These are phyloP conservation scores for Thermothielavioides terrestris DNA, from an alignment of 495 filamentous ascomycete genomes.

Conservation along the genomic window DNA sequence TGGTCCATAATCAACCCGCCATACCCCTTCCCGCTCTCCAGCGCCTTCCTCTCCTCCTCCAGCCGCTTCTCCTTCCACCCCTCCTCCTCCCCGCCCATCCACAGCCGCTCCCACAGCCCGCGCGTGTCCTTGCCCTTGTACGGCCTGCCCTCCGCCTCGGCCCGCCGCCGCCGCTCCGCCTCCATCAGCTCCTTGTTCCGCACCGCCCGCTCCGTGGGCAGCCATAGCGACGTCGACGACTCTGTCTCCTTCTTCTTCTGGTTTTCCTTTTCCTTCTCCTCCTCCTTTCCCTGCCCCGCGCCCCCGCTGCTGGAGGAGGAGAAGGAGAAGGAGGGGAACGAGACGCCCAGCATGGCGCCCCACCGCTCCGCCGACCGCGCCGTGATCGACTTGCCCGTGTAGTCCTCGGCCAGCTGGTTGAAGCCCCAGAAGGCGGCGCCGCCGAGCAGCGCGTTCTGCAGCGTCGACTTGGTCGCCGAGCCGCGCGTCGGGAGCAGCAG, in stretches of 20 bases:
- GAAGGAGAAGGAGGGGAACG: background rate
- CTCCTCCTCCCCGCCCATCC: conserved; percentile 62
- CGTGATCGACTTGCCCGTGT: conserved; percentile 48
- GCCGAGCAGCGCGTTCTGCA: conserved; percentile 54
- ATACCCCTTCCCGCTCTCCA: conserved; percentile 74
- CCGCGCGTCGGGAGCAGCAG: conserved; percentile 72
- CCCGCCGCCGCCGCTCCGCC: conserved; percentile 35
- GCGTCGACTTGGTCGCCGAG: conserved; percentile 41
- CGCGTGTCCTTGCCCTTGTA: conserved; percentile 17
- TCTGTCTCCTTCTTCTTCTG: background rate
- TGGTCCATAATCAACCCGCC: conserved; percentile 74
- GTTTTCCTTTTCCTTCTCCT: background rate
- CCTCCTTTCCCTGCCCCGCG: conserved; percentile 1
- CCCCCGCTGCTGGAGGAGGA: background rate
- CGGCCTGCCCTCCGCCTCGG: conserved; percentile 20
- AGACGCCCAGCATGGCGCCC: conserved; percentile 5
- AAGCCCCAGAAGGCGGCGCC: conserved; percentile 48
- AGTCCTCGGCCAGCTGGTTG: conserved; percentile 54
- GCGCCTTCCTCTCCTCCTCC: conserved; percentile 58
- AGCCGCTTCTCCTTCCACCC: conserved; percentile 65
- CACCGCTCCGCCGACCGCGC: conserved; percentile 20
- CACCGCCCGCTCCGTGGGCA: conserved; percentile 49
- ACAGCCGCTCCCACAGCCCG: conserved; percentile 41
- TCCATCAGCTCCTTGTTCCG: conserved; percentile 42
- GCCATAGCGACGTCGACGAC: background rate